Evolutionary conservation across 75 land plant species (phyloP), one percentile per base, ranked within the genome.

Genomic region (Pinus albicaulis): DNA sequence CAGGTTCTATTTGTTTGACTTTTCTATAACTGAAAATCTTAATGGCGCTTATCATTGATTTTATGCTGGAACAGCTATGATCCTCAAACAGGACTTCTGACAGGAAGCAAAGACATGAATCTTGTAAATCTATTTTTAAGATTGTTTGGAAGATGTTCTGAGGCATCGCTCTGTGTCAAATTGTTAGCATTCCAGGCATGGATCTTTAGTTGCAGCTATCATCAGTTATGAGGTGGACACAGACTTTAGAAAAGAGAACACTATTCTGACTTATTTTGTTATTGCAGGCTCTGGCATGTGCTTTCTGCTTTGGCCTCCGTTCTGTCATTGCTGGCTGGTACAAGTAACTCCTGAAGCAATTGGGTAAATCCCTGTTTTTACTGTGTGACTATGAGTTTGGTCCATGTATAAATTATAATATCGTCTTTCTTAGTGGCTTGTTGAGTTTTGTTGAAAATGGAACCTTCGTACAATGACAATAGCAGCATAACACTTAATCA

Each of bases 61-160:
- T 68, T 19, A 65, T 36, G 11, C 71, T 77, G 28, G 48, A 74
- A 55, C 90, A 95, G 98, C 76, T 95, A 88, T 85, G 92, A 95
- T 82, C 92, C 96, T 23, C 73, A 93, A 78, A 91, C 98, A 20
- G 89, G 92, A 55, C 80, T 93, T 48, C 82, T 96, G 69, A 96
- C 99, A 74, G 99, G 99, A 48, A 96, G 91, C 36, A 90, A 86
- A 26, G 99, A 96, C 74, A 86, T 91, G 82, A 96, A 91, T 38
- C 91, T 96, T 14, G 99, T 96, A 12, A 95, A 95, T 74, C 68
- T 93, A 36, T 89, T 86, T 59, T 77, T 95, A 11, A 85, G 96
- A 82, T 38, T 78, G 71, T 94, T 96, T 79, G 97, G 99, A 12
- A 81, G 88, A 41, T 91, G 85, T 71, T 74, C 98, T n/a, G 99